Evolutionary conservation across 2,329 filamentous ascomycete genomes (phyloP).

Genomic region (Neonectria ditissima): DNA sequence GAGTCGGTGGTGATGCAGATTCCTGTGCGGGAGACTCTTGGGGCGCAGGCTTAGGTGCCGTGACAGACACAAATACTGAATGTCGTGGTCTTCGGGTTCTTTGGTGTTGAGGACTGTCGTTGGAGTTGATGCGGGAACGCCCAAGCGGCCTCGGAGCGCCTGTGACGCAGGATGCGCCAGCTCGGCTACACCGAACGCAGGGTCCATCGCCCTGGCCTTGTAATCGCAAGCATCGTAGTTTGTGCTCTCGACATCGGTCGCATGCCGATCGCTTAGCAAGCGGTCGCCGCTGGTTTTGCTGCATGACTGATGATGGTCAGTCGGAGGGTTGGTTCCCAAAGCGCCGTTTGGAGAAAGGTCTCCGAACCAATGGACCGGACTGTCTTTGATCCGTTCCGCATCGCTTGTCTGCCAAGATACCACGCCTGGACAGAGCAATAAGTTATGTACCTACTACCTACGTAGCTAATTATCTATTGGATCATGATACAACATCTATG

Average conservation of each 20-base stretch:
- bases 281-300: constrained; percentile 3
- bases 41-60: background rate
- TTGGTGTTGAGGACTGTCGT: constrained; percentile 1
- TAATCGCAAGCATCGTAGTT: constrained; percentile 21
- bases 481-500: background rate
- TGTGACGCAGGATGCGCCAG: constrained; percentile 22
- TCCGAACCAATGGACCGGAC: background rate
- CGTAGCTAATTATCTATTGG: background rate
- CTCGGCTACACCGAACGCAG: constrained; percentile 23
- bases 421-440: background rate
- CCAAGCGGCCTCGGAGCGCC: constrained; percentile 25
- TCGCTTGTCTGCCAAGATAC: background rate
- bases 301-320: background rate
- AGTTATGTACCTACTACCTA: background rate
- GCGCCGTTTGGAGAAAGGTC: background rate
- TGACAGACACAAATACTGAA: constrained; percentile 2
- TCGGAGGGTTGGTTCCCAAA: constrained; percentile 4
- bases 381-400: background rate
- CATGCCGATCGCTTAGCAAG: constrained; percentile 23
- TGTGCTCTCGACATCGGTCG: constrained; percentile 29
- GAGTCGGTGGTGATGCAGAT: background rate
- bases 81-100: background rate
- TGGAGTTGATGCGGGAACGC: constrained; percentile 16
- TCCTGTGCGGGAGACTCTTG: constrained; percentile 1
- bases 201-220: constrained; percentile 17